phyloP scores from a whole-genome alignment of 2,329 filamentous ascomycete genomes.

The Diaporthe citriasiana region DNA sequence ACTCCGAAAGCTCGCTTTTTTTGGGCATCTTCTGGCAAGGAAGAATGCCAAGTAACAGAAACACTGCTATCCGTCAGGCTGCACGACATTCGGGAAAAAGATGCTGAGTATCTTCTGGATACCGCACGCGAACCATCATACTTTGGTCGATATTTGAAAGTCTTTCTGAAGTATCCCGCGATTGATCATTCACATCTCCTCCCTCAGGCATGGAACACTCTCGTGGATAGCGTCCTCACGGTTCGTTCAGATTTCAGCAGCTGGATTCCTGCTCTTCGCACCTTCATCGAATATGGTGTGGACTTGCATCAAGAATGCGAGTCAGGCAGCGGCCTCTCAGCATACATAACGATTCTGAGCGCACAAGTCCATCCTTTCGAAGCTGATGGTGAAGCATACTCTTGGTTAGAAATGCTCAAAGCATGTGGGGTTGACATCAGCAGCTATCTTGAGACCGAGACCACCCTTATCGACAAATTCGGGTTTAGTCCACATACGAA shows the following conservation, averaged over 20 bases:
- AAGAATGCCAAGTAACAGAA: conserved; percentile 12
- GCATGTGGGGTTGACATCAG: neutral
- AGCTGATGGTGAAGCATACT: neutral
- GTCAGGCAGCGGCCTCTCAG: fast-evolving
- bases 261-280: neutral
- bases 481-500: neutral
- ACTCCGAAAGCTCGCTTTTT: neutral
- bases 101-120: neutral
- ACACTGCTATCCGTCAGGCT: neutral
- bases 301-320: neutral
- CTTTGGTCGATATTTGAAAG: neutral
- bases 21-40: neutral
- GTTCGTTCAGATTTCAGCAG: no score
- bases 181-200: fast-evolving
- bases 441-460: neutral
- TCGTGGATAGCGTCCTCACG: neutral
- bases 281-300: neutral
- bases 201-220: neutral
- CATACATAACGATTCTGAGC: neutral
- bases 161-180: neutral
- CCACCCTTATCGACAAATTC: neutral
- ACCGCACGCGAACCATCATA: neutral
- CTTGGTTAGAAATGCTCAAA: neutral
- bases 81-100: neutral
- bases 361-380: neutral